Evolutionary conservation across 129 eudicot species (phyloP).

Genomic region (Ambrosia trifida): DNA sequence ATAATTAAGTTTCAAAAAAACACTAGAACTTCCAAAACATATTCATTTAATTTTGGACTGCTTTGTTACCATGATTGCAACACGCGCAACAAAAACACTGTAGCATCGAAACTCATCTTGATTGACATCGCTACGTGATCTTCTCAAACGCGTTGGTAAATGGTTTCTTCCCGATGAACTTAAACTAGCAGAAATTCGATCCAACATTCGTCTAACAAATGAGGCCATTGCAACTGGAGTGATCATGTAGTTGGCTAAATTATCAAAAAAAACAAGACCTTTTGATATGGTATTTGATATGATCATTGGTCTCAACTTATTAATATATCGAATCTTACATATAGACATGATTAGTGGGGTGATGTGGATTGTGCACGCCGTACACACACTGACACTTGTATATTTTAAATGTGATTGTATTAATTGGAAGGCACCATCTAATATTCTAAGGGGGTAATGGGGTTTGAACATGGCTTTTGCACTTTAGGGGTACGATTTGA

Average conservation of each 20-base stretch:
- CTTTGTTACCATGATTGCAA: constrained; percentile 83
- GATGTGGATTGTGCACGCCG: constrained; percentile 21
- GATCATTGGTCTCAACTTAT: not conserved
- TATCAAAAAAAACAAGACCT: not conserved
- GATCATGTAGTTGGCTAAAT: constrained; percentile 15
- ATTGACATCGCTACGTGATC: constrained; percentile 45
- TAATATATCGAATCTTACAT: not conserved
- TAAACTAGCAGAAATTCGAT: constrained; percentile 24
- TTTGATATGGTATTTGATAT: not conserved
- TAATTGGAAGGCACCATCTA: constrained; percentile 38
- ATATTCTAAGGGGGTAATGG: constrained; percentile 22
- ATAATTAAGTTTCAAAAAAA: too few species aligned
- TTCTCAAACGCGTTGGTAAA: constrained; percentile 31
- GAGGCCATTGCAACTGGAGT: constrained; percentile 44
- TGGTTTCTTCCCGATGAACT: constrained; percentile 36
- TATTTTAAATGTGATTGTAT: constrained; percentile 4
- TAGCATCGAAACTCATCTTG: constrained; percentile 62
- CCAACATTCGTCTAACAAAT: constrained; percentile 28
- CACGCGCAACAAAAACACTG: constrained; percentile 86
- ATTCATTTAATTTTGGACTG: not conserved
- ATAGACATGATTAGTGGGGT: constrained; percentile 16
- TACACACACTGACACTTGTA: not conserved
- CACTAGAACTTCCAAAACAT: not conserved
- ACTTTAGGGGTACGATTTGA: not conserved
- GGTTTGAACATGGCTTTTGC: not conserved